Base-by-base conservation (phyloP, 208 protist genomes). In the Naegleria lovaniensis region DNA sequence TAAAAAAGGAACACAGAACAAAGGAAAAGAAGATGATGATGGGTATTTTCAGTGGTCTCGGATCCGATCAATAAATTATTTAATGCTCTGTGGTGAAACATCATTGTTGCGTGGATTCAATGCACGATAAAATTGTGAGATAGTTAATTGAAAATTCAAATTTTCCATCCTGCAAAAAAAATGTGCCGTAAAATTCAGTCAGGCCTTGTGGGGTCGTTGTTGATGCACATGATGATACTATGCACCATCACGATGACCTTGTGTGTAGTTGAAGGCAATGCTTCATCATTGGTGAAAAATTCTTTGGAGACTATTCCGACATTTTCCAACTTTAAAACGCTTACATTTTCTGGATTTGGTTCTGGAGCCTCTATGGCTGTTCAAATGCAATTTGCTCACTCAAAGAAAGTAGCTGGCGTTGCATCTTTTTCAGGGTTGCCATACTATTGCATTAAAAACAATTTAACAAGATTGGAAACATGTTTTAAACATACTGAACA, bases 381-480 rank as follows among this genome's bases (percentile, higher is more conserved):
- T 7, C 90, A 92, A 89, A 40, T 92, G 5, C 85, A 92, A 25
- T 41, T 92, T 13, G 90, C 90, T 38, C 85, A 59, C 52, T 91
- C 85, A 19, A n/a, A 29, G 13, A 11, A 3, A 5, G 40, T 93
- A n/a, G 15, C 0, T 13, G 92, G 90, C 41, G 85, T 67, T 7
- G 92, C 39, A 83, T 40, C 90, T n/a, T 39, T 93, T 58, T 90
- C 92, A 41, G 90, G 90, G 25, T 19, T 16, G 25, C 85, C 85
- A 38, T 89, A 89, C 25, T 58, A 39, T 0, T 89, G 85, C 39
- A 48, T 41, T 0, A 15, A 67, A 29, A 11, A 5, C 25, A n/a
- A 89, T 22, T 6, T 89, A 5, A 9, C 15, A 29, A 5, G 39
- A 40, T 41, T 89, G 9, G 33, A 38, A 67, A 11, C 41, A 16